phyloP scores from a whole-genome alignment of 179 eudicot species.

The Spinacia oleracea region DNA sequence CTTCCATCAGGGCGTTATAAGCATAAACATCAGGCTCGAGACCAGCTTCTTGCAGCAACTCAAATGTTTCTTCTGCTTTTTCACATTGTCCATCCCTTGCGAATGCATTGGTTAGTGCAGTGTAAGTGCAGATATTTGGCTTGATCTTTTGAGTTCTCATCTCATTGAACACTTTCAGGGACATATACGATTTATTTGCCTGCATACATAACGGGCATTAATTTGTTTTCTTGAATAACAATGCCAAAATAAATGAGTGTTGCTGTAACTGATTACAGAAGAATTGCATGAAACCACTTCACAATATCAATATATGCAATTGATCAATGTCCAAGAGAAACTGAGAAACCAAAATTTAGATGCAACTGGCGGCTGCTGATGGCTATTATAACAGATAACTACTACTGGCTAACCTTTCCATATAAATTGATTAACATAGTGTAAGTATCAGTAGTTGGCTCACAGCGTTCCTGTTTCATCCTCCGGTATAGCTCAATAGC shows the following conservation, averaged over 20 bases:
- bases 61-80: constrained; percentile 87
- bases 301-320: not conserved
- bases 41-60: constrained; percentile 77
- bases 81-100: constrained; percentile 94
- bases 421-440: constrained; percentile 78
- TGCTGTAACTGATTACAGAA: not conserved
- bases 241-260: not conserved
- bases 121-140: constrained; percentile 86
- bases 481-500: constrained; percentile 56
- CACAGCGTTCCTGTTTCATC: constrained; percentile 64
- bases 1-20: constrained; percentile 92
- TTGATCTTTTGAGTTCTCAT: constrained; percentile 66
- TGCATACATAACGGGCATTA: constrained; percentile 45
- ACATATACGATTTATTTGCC: constrained; percentile 75
- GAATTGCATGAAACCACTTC: not conserved
- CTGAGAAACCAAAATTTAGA: not conserved
- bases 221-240: not conserved
- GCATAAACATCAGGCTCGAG: constrained; percentile 87
- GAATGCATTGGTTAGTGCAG: constrained; percentile 80
- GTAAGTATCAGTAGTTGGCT: constrained; percentile 68
- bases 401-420: constrained; percentile 55
- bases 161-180: constrained; percentile 74
- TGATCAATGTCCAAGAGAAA: not conserved
- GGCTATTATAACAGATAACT: not conserved
- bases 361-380: not conserved